Conservation (phyloP, 805 yeast species). For the Candida lessepsii region DNA sequence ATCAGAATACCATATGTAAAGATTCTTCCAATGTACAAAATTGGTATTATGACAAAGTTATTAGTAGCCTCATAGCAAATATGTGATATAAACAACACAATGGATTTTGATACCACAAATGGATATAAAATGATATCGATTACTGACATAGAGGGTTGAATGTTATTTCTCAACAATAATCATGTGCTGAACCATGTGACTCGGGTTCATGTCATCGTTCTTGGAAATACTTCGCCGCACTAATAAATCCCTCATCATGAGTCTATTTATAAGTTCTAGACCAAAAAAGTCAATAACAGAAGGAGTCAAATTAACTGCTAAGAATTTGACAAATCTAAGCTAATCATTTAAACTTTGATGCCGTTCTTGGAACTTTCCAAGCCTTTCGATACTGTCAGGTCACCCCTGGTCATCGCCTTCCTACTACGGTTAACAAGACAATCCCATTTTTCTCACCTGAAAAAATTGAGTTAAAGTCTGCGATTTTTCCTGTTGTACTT, state of each 20-base stretch:
- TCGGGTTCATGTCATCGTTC: too few relatives aligned
- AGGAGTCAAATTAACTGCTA: too few relatives aligned
- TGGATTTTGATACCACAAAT: not conserved
- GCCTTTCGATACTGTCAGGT: too few relatives aligned
- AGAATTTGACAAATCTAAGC: too few relatives aligned
- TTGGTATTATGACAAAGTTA: slow-evolving; percentile 4
- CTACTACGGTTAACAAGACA: not conserved
- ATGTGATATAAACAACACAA: not conserved
- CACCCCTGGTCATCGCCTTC: too few relatives aligned
- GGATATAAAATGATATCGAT: slow-evolving; percentile 1
- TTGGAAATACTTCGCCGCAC: too few relatives aligned
- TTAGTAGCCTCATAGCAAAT: not conserved
- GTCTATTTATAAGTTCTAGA: too few relatives aligned
- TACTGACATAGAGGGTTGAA: not conserved
- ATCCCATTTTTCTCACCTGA: not conserved
- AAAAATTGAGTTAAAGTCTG: too few relatives aligned
- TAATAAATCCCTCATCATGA: not conserved
- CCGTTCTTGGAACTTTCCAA: too few relatives aligned
- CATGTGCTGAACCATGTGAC: not conserved
- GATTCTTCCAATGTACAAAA: slow-evolving; percentile 1
- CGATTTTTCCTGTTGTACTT: too few relatives aligned
- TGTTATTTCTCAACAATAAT: not conserved
- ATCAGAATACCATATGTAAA: slow-evolving; percentile 3
- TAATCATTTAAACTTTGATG: too few relatives aligned
- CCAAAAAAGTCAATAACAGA: too few relatives aligned